phyloP scores from a whole-genome alignment of 768 basidiomycete genomes.

The Arthromyces matolae region DNA sequence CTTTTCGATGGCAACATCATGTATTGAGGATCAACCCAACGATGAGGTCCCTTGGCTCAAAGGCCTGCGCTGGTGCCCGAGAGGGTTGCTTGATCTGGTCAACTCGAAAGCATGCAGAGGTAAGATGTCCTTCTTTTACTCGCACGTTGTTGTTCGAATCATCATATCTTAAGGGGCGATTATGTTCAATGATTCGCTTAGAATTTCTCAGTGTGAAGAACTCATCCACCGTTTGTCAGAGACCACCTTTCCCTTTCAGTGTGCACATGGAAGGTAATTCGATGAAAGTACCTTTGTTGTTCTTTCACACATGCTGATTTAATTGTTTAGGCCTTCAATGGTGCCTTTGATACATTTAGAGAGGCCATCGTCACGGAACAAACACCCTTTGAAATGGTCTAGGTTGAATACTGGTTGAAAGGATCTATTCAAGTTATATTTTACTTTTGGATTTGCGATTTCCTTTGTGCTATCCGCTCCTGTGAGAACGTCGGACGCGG shows the following conservation, averaged over 20 bases:
- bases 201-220: conserved; percentile 58
- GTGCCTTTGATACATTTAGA: conserved; percentile 34
- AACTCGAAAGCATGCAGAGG: conserved; percentile 98
- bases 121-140: conserved; percentile 28
- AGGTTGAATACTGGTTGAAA: conserved; percentile 16
- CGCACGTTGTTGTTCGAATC: conserved; percentile 1
- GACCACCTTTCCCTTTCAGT: conserved; percentile 88
- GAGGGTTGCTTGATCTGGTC: conserved; percentile 72
- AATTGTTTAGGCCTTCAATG: conserved; percentile 33
- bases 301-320: not conserved
- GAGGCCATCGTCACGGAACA: not conserved
- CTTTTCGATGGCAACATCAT: not conserved
- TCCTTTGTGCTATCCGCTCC: too few relatives aligned
- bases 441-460: too few relatives aligned
- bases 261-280: conserved; percentile 91
- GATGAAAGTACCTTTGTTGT: conserved; percentile 4
- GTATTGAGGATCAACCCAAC: conserved; percentile 10
- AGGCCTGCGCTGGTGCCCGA: conserved; percentile 80
- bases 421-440: too few relatives aligned
- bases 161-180: conserved; percentile 76
- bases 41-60: conserved; percentile 55
- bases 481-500: too few relatives aligned
- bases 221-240: conserved; percentile 65
- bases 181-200: conserved; percentile 91
- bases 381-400: conserved; percentile 9